These are phyloP conservation scores for Tolypocladium tropicale DNA, from an alignment of 2,329 filamentous ascomycete species.

Conservation along the genomic window DNA sequence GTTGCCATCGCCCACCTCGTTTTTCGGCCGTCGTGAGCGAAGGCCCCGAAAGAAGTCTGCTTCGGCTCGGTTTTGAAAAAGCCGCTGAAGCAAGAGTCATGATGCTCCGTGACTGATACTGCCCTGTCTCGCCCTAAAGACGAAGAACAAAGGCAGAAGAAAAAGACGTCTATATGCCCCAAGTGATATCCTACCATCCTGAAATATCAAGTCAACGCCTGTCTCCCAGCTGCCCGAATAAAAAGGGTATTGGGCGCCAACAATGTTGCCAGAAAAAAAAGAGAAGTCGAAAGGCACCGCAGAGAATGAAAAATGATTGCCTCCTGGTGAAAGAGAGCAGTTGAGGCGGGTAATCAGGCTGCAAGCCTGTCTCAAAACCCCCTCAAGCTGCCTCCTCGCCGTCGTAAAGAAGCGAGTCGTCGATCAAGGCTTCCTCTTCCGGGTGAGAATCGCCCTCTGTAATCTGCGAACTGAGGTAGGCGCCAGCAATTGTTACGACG, in stretches of 20 bases:
- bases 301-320: neutral
- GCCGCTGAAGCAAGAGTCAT: neutral
- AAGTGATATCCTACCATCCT: neutral
- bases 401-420: conserved; percentile 21
- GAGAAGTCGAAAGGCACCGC: neutral
- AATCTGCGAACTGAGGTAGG: conserved; percentile 65
- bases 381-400: conserved; percentile 20
- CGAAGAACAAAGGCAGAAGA: neutral
- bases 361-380: conserved; percentile 1
- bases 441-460: conserved; percentile 46
- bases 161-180: neutral
- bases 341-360: too few species aligned
- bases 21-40: neutral
- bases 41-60: neutral
- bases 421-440: conserved; percentile 24
- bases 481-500: conserved; percentile 63
- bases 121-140: neutral
- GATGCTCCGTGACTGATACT: neutral
- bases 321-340: too few species aligned
- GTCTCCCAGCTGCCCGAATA: conserved; percentile 1
- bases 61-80: neutral
- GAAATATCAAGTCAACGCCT: conserved; percentile 3
- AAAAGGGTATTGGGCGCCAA: conserved; percentile 6
- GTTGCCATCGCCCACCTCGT: conserved; percentile 2
- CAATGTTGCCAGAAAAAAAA: neutral